These are phyloP conservation scores for Saccharomycopsis fibuligera DNA, from an alignment of 805 yeast genomes.

Conservation along the genomic window DNA sequence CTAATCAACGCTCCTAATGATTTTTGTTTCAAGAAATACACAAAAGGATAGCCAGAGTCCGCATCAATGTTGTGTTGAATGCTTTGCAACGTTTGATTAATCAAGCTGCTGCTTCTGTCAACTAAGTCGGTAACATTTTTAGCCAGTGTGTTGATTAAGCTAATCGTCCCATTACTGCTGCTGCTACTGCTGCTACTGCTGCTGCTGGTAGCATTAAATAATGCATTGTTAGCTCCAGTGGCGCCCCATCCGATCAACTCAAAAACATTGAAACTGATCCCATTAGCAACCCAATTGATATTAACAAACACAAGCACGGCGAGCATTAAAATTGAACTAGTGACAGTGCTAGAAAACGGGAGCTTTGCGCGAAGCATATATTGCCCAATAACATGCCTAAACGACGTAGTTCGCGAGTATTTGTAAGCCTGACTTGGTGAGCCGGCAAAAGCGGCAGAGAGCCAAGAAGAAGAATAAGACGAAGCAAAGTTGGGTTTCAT, in stretches of 20 bases:
- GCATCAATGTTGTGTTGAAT: not conserved
- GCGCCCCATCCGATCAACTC: no score
- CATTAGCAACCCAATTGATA: slow-evolving; percentile 32
- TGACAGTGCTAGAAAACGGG: slow-evolving; percentile 32
- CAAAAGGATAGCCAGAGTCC: not conserved
- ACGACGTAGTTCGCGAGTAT: no score
- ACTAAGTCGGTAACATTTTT: not conserved
- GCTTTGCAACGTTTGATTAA: no score
- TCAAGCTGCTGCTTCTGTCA: not conserved
- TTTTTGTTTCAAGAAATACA: not conserved
- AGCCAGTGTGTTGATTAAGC: not conserved
- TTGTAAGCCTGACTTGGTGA: no score
- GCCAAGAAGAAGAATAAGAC: no score
- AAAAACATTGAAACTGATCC: slow-evolving; percentile 12
- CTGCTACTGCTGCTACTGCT: no score
- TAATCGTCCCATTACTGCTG: no score
- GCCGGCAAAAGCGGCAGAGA: no score
- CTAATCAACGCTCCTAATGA: not conserved
- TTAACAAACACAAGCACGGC: slow-evolving; percentile 28
- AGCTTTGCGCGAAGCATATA: slow-evolving; percentile 30
- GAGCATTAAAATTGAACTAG: slow-evolving; percentile 27
- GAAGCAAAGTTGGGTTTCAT: no score
- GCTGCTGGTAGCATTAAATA: no score
- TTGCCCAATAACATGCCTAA: slow-evolving; percentile 29
- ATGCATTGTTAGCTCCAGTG: no score